Base-by-base conservation (phyloP, 176 grass and related monocot species). In the Cenchrus purpureus region DNA sequence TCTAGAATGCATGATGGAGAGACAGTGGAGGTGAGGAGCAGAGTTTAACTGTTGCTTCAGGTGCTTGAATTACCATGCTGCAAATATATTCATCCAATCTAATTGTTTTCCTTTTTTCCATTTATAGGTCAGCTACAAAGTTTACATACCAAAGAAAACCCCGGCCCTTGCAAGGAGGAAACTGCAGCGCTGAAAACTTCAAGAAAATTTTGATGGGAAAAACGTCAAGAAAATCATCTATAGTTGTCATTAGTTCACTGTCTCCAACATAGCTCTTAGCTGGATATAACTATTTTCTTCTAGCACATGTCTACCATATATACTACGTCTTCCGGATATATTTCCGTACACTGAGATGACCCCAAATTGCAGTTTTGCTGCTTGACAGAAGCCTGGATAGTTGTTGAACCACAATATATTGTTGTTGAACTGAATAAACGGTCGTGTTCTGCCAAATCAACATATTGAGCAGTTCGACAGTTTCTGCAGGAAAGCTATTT, bases 1-100 rank as follows among this genome's bases (percentile, higher is more conserved):
- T 96, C 97, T 85, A 99, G 91, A 82, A 94, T 88, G 92, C 94
- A 86, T 83, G 97, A 97, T 60, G 97, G 97, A 73, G 97, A 99
- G 65, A 31, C 71, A 2, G 91, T 99, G 28, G 81, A 96, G 93
- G 97, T 94, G 74, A 90, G 81, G 86, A 58, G 34, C 14, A 48
- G 32, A 64, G 28, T 73, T 84, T 64, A 16, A 25, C 4, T 82
- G 19, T 83, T 56, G 19, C 32, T 87, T 88, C 67, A 48, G 74
- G 22, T 54, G 16, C 45, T 72, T 67, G 40, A 73, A 88, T 49
- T 46, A 29, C 29, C 19, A 58, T 71, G 34, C 65, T 50, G 52
- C 12, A 32, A 42, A 45, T 84, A 62, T 88, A 66, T 68, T 45
- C 77, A 42, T 60, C 42, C 54, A 61, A 63, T 25, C 34, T 75